phyloP scores from a whole-genome alignment of 257 asterid species.

The Misopates orontium region DNA sequence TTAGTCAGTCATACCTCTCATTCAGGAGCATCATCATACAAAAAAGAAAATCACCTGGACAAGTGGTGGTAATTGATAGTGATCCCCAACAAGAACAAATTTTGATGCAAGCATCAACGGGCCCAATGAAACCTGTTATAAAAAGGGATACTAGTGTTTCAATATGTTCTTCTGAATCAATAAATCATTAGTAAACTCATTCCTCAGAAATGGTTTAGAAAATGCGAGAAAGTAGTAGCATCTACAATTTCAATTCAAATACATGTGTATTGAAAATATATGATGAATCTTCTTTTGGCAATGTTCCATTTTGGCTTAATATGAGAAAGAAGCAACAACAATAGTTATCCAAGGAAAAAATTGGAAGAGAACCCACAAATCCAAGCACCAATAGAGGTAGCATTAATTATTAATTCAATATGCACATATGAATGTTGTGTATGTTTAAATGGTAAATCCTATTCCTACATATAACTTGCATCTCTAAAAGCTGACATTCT shows the following conservation, averaged over 20 bases:
- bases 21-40: constrained; percentile 19
- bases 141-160: constrained; percentile 21
- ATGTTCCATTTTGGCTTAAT: background rate
- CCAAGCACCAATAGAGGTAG: constrained; percentile 1
- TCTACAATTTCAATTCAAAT: no score
- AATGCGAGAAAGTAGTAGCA: constrained; percentile 10
- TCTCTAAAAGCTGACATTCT: background rate
- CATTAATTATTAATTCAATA: background rate
- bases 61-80: constrained; percentile 97
- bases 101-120: constrained; percentile 84
- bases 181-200: background rate
- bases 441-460: no score
- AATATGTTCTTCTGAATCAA: no score
- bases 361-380: background rate
- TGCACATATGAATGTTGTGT: background rate
- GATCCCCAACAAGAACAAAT: constrained; percentile 98
- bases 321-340: constrained; percentile 1
- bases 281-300: no score
- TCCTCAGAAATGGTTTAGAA: constrained; percentile 21
- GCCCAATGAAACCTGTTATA: constrained; percentile 82
- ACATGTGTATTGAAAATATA: no score
- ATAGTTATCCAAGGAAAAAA: constrained; percentile 3
- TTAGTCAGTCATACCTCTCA: constrained; percentile 25
- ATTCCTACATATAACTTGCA: background rate
- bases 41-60: constrained; percentile 67